Evolutionary conservation across 371 early-diverging fungal genomes (phyloP).

Genomic region (Cokeromyces recurvatus): DNA sequence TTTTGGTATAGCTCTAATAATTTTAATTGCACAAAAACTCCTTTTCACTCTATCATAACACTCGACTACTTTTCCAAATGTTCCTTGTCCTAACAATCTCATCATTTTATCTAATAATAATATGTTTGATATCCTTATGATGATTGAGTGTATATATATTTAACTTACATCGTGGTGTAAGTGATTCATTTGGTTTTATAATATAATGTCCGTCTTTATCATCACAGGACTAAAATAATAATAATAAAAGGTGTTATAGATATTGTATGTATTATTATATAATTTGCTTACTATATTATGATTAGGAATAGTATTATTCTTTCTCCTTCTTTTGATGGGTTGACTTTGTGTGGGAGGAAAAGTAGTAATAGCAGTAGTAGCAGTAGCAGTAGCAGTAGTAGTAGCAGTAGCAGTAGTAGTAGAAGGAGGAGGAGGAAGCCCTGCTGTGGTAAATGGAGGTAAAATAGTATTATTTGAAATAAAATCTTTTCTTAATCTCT

Average conservation of each 20-base stretch:
- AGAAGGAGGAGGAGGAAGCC: no score
- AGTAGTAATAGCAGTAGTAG: no score
- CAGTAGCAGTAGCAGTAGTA: neutral
- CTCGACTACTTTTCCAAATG: conserved; percentile 95
- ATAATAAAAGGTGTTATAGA: no score
- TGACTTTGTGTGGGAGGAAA: no score
- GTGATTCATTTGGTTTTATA: conserved; percentile 66
- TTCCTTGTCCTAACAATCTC: conserved; percentile 89
- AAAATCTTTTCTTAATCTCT: conserved; percentile 15
- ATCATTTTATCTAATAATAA: conserved; percentile 67
- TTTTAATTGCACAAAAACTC: conserved; percentile 70
- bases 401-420: neutral
- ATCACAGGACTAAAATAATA: conserved; percentile 67
- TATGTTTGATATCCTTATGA: neutral
- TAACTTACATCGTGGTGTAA: conserved; percentile 68
- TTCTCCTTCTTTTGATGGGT: no score
- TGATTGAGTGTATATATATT: neutral
- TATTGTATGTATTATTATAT: no score
- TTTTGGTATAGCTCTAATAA: conserved; percentile 90
- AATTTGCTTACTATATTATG: no score
- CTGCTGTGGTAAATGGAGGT: neutral
- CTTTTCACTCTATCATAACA: conserved; percentile 69
- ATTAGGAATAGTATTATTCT: neutral
- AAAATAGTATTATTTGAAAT: neutral
- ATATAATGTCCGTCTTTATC: conserved; percentile 93